These are phyloP conservation scores for Thecamonas trahens DNA, from an alignment of 78 protist species.

Conservation along the genomic window DNA sequence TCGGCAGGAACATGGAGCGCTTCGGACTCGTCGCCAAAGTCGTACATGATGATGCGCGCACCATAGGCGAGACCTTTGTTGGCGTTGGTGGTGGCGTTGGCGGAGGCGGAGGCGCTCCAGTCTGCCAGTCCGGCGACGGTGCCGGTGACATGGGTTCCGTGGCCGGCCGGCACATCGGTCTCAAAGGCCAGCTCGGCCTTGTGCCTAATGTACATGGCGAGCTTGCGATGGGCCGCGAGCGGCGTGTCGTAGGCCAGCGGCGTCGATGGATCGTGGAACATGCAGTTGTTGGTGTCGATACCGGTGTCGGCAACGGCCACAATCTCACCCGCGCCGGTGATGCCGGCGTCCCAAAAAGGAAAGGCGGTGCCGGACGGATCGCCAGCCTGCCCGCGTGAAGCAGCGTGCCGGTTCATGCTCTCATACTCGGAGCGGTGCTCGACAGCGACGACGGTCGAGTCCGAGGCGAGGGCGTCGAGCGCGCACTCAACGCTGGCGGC, in stretches of 20 bases:
- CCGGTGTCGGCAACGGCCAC: constrained; percentile 12
- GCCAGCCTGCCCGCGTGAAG: background rate
- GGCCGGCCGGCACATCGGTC: background rate
- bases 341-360: background rate
- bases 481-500: too few relatives aligned
- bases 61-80: background rate
- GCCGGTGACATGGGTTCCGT: constrained; percentile 24
- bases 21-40: background rate
- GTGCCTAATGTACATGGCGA: background rate
- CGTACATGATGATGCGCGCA: background rate
- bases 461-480: too few relatives aligned
- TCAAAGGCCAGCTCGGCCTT: background rate
- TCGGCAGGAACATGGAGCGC: background rate
- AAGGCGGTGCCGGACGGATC: background rate
- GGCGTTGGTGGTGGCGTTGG: too few relatives aligned
- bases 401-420: background rate
- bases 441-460: background rate
- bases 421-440: background rate
- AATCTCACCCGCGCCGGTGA: background rate
- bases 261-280: constrained; percentile 1
- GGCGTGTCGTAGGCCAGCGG: background rate
- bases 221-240: constrained; percentile 13
- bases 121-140: background rate
- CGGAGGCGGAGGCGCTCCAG: background rate
- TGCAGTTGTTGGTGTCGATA: background rate